phyloP scores from a whole-genome alignment of 31 red algal genomes.

The Porphyra umbilicalis region DNA sequence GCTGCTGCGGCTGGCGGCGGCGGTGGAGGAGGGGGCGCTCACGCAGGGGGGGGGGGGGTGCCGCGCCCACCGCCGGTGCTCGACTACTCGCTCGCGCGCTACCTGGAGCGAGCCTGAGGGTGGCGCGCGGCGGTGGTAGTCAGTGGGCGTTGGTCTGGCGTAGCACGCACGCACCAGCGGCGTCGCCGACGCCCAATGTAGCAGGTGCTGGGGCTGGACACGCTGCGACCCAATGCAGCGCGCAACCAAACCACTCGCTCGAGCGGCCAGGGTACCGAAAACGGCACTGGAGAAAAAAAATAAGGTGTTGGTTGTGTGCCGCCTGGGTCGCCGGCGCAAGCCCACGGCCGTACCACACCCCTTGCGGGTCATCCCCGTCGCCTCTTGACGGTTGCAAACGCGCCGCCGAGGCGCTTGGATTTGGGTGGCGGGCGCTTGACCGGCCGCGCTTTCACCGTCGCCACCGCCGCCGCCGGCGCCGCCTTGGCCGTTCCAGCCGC shows the following conservation, averaged over 20 bases:
- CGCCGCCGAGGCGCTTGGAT: not conserved
- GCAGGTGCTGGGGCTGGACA: too few species aligned
- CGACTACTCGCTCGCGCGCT: not conserved
- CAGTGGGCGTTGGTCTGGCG: too few species aligned
- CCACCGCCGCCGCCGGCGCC: not conserved
- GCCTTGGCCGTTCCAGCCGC: not conserved
- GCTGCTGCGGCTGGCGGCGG: constrained; percentile 39
- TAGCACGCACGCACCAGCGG: too few species aligned
- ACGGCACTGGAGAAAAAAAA: too few species aligned
- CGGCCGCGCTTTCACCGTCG: not conserved
- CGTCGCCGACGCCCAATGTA: too few species aligned
- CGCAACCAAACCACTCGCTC: too few species aligned
- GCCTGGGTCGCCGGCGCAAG: too few species aligned
- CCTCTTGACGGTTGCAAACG: not conserved
- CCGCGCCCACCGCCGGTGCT: not conserved
- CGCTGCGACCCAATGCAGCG: too few species aligned
- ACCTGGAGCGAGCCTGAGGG: not conserved
- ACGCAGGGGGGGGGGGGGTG: not conserved
- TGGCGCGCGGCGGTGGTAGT: too few species aligned
- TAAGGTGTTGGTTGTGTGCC: too few species aligned
- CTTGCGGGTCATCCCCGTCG: not conserved
- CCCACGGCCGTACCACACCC: too few species aligned
- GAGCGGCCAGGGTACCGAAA: too few species aligned
- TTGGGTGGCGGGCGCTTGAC: not conserved
- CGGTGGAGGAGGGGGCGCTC: not conserved